Conservation (phyloP, 2,329 filamentous ascomycete species). For the Huntiella bhutanensis region DNA sequence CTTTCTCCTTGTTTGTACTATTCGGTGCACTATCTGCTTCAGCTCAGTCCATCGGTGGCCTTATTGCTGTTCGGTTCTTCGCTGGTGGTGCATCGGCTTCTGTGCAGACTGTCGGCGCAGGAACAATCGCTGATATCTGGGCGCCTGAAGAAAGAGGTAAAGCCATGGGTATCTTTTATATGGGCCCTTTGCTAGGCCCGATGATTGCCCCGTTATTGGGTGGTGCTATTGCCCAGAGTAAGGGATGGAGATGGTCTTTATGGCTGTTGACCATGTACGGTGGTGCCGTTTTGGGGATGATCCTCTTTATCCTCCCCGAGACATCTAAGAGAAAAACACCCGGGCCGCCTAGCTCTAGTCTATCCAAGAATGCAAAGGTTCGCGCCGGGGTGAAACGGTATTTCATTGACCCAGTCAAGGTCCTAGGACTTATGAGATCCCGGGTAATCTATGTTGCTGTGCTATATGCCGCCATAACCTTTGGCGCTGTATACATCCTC, state of each 20-base stretch:
- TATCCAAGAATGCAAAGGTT: conserved; percentile 21
- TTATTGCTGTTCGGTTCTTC: conserved; percentile 57
- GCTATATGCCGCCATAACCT: conserved; percentile 55
- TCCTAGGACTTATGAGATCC: conserved; percentile 54
- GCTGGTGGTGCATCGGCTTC: conserved; percentile 60
- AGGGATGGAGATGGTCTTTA: conserved; percentile 59
- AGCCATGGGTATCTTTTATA: conserved; percentile 71
- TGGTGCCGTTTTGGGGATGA: conserved; percentile 31
- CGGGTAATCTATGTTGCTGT: conserved; percentile 57
- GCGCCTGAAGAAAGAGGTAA: conserved; percentile 50
- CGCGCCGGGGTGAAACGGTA: conserved; percentile 36
- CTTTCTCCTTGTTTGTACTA: conserved; percentile 52
- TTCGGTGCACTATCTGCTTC: conserved; percentile 53
- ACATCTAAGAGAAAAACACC: conserved; percentile 28
- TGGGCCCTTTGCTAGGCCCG: conserved; percentile 59
- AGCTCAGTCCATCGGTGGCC: conserved; percentile 51
- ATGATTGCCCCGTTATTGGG: conserved; percentile 60
- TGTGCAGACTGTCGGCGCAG: conserved; percentile 67
- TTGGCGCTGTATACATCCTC: conserved; percentile 55
- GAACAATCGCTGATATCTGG: conserved; percentile 70
- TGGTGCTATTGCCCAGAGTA: conserved; percentile 46
- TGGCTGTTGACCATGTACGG: conserved; percentile 63
- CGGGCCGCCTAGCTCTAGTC: conserved; percentile 16
- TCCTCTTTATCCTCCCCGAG: conserved; percentile 46
- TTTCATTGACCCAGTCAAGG: conserved; percentile 52